Base-by-base conservation (phyloP, 345 rosid genomes). In the Eucalyptus curtisii region DNA sequence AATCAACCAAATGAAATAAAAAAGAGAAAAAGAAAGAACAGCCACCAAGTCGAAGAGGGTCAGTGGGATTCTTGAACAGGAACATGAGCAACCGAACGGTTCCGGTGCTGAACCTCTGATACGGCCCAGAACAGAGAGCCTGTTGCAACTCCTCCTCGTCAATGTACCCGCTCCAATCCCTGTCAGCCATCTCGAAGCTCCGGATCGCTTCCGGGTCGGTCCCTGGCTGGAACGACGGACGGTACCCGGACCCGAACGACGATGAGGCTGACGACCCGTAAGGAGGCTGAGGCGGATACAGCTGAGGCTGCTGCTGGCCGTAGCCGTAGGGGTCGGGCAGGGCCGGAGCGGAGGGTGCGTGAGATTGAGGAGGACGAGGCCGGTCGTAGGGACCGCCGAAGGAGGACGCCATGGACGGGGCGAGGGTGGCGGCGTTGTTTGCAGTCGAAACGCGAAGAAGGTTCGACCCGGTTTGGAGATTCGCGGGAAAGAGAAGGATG, bases 31-130 rank as follows among this genome's bases (percentile, higher is more conserved):
- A 31, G 42, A 25, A 59, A 8, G 88, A 52, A 44, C 64, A 89
- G 79, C 86, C 37, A 95, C 98, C 97, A 44, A 92, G 91, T 59
- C 94, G 90, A 4, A 91, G 88, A 68, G 93, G 68, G 89, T 94
- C 96, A 86, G 76, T 50, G 17, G 96, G 96, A 88, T 88, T 92
- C 93, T 91, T 95, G 94, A 94, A 95, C 59, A 96, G 93, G 86
- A 95, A 95, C 93, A 94, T 89, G 76, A 94, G 95, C 91, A 95
- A 89, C 86, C 94, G 90, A 71, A 94, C 90, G 84, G 97, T 96
- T 86, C 94, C 89, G 44, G 91, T 49, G 84, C 91, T 66, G 91
- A 96, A 93, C 87, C 93, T 87, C 37, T 91, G 93, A 82, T 94
- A 93, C 1, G 93, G 40, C 45, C 22, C 95, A 76, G 94, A 92